Base-by-base conservation (phyloP, 371 early-diverging fungal genomes). In the Nematocida ironsii region DNA sequence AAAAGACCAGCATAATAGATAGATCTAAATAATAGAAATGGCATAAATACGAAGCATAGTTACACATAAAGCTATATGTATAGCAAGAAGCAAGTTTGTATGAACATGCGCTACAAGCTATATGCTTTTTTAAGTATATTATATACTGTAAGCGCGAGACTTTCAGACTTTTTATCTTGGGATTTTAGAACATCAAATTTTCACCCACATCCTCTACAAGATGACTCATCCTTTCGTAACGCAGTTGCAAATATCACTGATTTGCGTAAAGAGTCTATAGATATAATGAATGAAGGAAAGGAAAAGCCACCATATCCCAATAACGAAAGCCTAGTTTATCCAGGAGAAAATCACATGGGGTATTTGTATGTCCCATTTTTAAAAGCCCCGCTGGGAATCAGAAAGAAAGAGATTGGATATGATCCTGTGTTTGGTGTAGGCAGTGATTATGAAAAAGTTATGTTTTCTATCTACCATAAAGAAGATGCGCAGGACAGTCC, bases 11-110 rank as follows among this genome's bases (percentile, higher is more conserved):
- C 27, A 44, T 6, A 64, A 11, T 39, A 13, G 64, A 42, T 6
- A 9, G 45, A 11, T 64, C 64, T 64, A 64, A 64, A 6, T 11
- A 13, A 16, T 7, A 23, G 6, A 7, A 18, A 42, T 7, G 3
- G 11, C 18, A 16, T 9, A 44, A 64, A 64, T 20, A 42, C 27
- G 64, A 64, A 40, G 64, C 64, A 64, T 42, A 0, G 64, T 64
- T 64, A 64, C 64, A 64, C 64, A 39, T 45, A 23, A 33, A 64
- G 42, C 27, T 64, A 64, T 64, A 64, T 64, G 64, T 64, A 64
- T 18, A 39, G 33, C 44, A 44, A 23, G 5, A 45, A 39, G 11
- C 23, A 23, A 11, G 7, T 5, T 42, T 16, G 42, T 23, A 64
- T 64, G 64, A 16, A 11, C 42, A 64, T 20, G 44, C 27, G 42